Percentiles rank a stretch among this genome's conserved stretches.
Evolutionary conservation across 2,329 filamentous ascomycete species (phyloP).

Genomic region (Achaetomium macrosporum): DNA sequence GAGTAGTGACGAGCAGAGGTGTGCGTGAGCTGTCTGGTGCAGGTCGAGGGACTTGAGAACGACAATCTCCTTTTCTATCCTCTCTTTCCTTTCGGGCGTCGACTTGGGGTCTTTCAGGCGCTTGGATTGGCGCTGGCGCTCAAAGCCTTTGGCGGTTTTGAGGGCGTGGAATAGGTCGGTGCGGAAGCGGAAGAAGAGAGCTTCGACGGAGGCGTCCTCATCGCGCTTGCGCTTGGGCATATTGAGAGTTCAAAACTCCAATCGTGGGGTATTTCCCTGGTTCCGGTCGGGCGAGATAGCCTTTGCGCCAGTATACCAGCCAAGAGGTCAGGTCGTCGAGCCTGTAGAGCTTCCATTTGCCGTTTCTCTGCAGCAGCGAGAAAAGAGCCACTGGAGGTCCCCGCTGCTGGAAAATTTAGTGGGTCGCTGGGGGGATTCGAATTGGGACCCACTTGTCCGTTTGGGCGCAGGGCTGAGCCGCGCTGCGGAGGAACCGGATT

Average conservation of each 20-base stretch:
- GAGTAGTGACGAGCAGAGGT: slow-evolving; percentile 49
- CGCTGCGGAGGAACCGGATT: background rate
- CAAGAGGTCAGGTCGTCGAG: background rate
- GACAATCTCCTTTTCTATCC: slow-evolving; percentile 56
- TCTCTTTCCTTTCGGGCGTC: slow-evolving; percentile 44
- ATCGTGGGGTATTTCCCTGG: too few species aligned
- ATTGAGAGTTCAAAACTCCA: too few species aligned
- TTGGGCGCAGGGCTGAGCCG: background rate
- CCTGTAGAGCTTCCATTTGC: background rate
- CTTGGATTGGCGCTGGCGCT: slow-evolving; percentile 69
- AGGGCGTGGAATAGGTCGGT: slow-evolving; percentile 61
- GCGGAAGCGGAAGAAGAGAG: slow-evolving; percentile 48
- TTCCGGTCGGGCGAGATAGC: too few species aligned
- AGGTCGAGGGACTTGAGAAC: slow-evolving; percentile 56
- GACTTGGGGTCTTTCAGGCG: slow-evolving; percentile 44
- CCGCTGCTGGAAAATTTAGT: slow-evolving; percentile 11
- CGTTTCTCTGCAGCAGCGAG: background rate
- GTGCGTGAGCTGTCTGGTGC: slow-evolving; percentile 50
- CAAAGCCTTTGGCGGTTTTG: slow-evolving; percentile 68
- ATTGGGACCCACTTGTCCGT: background rate
- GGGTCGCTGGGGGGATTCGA: background rate
- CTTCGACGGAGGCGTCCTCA: slow-evolving; percentile 39
- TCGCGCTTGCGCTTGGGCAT: slow-evolving; percentile 57
- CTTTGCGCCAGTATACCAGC: too few species aligned
- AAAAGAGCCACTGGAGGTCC: too few species aligned